A percentile compares a stretch with the other conserved stretches of the same genome.
Conservation (phyloP, 2,329 filamentous ascomycete species). For the Hypocreales sp. region DNA sequence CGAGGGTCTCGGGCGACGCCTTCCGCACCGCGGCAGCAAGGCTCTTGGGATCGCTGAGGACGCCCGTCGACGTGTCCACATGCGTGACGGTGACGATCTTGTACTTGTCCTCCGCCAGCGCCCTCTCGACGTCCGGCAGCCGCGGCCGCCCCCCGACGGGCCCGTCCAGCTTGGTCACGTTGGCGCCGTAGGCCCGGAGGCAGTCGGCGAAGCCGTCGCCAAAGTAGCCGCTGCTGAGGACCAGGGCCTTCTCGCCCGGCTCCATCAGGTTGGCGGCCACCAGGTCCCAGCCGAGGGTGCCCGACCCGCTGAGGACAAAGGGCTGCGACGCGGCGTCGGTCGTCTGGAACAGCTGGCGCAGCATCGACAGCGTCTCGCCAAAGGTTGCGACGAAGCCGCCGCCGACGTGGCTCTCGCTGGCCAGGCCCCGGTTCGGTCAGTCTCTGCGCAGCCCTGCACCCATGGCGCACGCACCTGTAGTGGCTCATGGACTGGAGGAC, state of each 20-base stretch:
- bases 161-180: conserved; percentile 78
- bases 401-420: conserved; percentile 85
- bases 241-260: conserved; percentile 75
- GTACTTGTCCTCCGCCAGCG: conserved; percentile 79
- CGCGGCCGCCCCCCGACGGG: conserved; percentile 79
- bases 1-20: conserved; percentile 78
- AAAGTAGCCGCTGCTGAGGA: conserved; percentile 95
- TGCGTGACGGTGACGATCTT: conserved; percentile 92
- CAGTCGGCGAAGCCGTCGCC: conserved; percentile 90
- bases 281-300: conserved; percentile 92
- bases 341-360: conserved; percentile 90
- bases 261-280: conserved; percentile 90
- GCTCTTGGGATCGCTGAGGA: conserved; percentile 77
- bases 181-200: conserved; percentile 78
- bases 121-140: conserved; percentile 74
- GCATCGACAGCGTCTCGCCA: conserved; percentile 73
- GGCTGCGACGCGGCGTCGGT: conserved; percentile 70
- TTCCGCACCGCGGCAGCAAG: conserved; percentile 69
- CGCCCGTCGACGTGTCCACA: conserved; percentile 93
- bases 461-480: conserved; percentile 48
- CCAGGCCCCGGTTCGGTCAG: not conserved
- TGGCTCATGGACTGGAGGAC: conserved; percentile 91
- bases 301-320: conserved; percentile 85
- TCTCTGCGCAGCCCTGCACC: not conserved
- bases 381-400: conserved; percentile 80